These are phyloP conservation scores for Dunaliella sp. DNA, from an alignment of 139 green algal genomes.

Conservation along the genomic window DNA sequence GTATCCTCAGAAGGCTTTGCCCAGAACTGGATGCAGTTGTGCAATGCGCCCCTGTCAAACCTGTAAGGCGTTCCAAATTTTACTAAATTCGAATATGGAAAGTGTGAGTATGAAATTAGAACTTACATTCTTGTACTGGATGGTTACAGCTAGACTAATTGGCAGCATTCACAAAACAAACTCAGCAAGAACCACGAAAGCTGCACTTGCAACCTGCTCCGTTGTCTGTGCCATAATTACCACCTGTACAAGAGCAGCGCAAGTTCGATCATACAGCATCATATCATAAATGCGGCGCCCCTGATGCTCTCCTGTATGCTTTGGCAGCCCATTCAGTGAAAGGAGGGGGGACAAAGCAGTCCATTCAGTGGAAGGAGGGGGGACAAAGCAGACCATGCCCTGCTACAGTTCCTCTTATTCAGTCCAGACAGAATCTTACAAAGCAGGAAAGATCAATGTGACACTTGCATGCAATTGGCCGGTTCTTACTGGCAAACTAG, in stretches of 20 bases:
- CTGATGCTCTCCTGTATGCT: too few relatives aligned
- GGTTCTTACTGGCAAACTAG: too few relatives aligned
- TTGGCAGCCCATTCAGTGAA: too few relatives aligned
- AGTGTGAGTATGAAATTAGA: not conserved
- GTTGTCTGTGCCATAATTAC: not conserved
- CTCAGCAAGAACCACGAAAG: not conserved
- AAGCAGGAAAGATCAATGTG: too few relatives aligned
- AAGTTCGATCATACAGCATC: too few relatives aligned
- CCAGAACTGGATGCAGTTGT: conserved; percentile 43
- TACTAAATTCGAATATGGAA: not conserved
- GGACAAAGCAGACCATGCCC: too few relatives aligned
- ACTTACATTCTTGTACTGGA: not conserved
- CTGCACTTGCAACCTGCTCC: not conserved
- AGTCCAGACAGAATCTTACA: too few relatives aligned
- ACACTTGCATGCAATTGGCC: too few relatives aligned
- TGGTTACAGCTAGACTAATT: not conserved
- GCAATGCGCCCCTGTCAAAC: conserved; percentile 28
- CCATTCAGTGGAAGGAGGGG: too few relatives aligned
- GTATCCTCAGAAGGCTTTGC: conserved; percentile 25
- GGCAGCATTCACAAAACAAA: not conserved
- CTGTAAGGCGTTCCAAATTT: not conserved
- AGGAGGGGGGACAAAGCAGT: too few relatives aligned
- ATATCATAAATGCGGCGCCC: too few relatives aligned
- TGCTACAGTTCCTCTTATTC: too few relatives aligned
- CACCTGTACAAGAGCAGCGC: not conserved